A percentile compares a stretch with the other conserved stretches of the same genome.
Evolutionary conservation across 805 yeast genomes (phyloP).

Genomic region (Candida odintsovae): DNA sequence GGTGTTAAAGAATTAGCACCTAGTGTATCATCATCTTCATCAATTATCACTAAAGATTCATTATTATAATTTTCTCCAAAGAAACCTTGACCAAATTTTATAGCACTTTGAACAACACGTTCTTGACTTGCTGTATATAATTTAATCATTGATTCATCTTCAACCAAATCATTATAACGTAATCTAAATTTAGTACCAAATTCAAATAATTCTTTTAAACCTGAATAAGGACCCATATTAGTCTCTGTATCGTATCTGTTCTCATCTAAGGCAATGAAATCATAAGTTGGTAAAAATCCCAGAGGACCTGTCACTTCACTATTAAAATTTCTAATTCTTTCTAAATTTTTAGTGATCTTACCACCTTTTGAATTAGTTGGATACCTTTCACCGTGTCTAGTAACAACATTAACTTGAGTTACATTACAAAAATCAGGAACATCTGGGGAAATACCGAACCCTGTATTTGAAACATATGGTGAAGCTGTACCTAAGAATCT

Average conservation of each 20-base stretch:
- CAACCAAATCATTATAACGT: slow-evolving; percentile 41
- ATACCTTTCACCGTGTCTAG: slow-evolving; percentile 58
- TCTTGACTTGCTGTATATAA: slow-evolving; percentile 51
- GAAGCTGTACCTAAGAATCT: slow-evolving; percentile 46
- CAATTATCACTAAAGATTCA: slow-evolving; percentile 34
- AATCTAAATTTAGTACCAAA: slow-evolving; percentile 45
- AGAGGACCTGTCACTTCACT: slow-evolving; percentile 11
- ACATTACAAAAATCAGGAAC: slow-evolving; percentile 45
- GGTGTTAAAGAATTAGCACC: slow-evolving; percentile 63
- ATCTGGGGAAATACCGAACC: slow-evolving; percentile 47
- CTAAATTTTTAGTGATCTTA: slow-evolving; percentile 9
- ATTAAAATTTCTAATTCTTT: slow-evolving; percentile 33
- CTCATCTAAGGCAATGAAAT: slow-evolving; percentile 35
- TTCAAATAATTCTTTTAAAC: slow-evolving; percentile 40
- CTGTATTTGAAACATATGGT: slow-evolving; percentile 45
- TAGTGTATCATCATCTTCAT: slow-evolving; percentile 36
- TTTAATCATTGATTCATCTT: slow-evolving; percentile 30
- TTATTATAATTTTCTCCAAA: slow-evolving; percentile 30
- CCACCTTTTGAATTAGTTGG: slow-evolving; percentile 28
- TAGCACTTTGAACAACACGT: slow-evolving; percentile 51
- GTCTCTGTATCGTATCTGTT: slow-evolving; percentile 47
- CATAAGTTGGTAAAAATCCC: slow-evolving; percentile 33
- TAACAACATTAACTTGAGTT: slow-evolving; percentile 47
- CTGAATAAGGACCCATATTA: slow-evolving; percentile 44
- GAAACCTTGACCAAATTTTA: slow-evolving; percentile 55